phyloP scores from a whole-genome alignment of 2,329 filamentous ascomycete species.

The Aureobasidium sp. region DNA sequence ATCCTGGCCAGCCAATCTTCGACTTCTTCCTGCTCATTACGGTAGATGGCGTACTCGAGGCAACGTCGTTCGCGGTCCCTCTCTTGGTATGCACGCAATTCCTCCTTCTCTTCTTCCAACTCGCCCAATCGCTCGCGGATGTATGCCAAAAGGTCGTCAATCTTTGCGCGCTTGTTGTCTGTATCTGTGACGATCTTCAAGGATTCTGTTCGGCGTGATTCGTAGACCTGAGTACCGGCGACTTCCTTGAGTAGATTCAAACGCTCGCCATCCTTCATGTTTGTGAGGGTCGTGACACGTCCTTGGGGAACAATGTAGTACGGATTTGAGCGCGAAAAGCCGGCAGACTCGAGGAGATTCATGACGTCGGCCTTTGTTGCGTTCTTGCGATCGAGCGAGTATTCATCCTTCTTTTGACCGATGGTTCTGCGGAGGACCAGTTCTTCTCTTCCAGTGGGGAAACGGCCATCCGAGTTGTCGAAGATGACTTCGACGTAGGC shows the following conservation, averaged over 20 bases:
- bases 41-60: constrained; percentile 89
- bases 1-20: constrained; percentile 72
- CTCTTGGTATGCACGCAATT: constrained; percentile 86
- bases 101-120: constrained; percentile 94
- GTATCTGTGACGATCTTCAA: constrained; percentile 97
- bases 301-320: constrained; percentile 99
- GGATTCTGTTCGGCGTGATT: constrained; percentile 82
- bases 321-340: constrained; percentile 93
- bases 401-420: constrained; percentile 96
- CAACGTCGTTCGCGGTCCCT: constrained; percentile 89
- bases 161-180: constrained; percentile 88
- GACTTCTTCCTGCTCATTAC: constrained; percentile 77
- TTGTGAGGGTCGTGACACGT: constrained; percentile 89
- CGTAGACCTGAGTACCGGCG: constrained; percentile 96
- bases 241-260: constrained; percentile 91
- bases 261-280: constrained; percentile 95
- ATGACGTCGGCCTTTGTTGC: constrained; percentile 91
- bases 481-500: constrained; percentile 99
- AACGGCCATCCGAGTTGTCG: constrained; percentile 93
- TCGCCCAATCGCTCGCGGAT: constrained; percentile 86
- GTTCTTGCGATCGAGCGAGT: constrained; percentile 94
- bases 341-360: constrained; percentile 90
- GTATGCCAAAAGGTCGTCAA: constrained; percentile 83
- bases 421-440: constrained; percentile 89
- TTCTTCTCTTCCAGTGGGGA: constrained; percentile 86